Base-by-base conservation (phyloP, 2,329 filamentous ascomycete genomes). In the Lachnellula occidentalis region DNA sequence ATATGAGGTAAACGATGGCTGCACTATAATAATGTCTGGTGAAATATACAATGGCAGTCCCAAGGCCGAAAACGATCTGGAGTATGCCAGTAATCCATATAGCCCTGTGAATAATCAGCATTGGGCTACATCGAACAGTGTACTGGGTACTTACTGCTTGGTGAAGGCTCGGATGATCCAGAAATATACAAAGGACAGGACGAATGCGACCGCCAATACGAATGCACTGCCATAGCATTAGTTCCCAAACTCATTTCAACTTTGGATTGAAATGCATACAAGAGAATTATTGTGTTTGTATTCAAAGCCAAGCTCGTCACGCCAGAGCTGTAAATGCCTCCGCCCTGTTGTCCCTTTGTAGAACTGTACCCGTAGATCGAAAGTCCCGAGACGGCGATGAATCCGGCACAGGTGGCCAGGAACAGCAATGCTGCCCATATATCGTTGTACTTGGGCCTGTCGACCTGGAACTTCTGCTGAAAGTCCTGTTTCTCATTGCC, bases 11-110 rank as follows among this genome's bases (percentile, higher is more conserved):
- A 0, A 95, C 86, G 41, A 96, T 92, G 36, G 89, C 92, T 11
- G 88, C 91, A 6, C 86, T 87, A 24, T 85, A 96, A 69, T 92
- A 89, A 54, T 80, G 80, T 43, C 82, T 78, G 56, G 79, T 84
- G 45, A 96, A 81, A 76, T 95, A 95, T 72, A 91, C 95, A 50
- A 92, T 84, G 9, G 89, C 90, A 0, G 90, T 95, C 1, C 81
- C 92, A n/a, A 96, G 75, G 0, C 89, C 90, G 64, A 90, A 86
- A 52, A 87, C 74, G 64, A 96, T 87, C 70, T 96, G 95, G 54
- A 95, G 76, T 50, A 96, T 92, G 12, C 90, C 90, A 0, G 91
- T 95, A 39, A 91, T 81, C 89, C 90, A 96, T 68, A 96, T 95
- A 63, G 96, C 91, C 45, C 63, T 65, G 22, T 34, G 17, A 15